A percentile compares a stretch with the other conserved stretches of the same genome.
Evolutionary conservation across 2,329 filamentous ascomycete species (phyloP).

Genomic region (Ophiostoma piceae): DNA sequence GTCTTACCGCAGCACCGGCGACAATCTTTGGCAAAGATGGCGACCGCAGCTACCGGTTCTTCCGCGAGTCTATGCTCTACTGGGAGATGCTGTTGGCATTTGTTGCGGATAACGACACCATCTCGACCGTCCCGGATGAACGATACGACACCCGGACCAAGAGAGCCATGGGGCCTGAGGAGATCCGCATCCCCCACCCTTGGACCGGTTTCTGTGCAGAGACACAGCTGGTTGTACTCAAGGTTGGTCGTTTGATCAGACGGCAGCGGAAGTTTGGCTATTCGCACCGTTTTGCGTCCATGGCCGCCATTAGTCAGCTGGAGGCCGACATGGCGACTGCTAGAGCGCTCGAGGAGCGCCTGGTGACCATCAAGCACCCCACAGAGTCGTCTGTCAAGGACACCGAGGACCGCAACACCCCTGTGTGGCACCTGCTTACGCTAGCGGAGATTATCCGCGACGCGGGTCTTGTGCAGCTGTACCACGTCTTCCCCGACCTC

Average conservation of each 20-base stretch:
- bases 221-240: conserved; percentile 41
- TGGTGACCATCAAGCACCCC: conserved; percentile 44
- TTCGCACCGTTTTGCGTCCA: conserved; percentile 35
- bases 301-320: conserved; percentile 29
- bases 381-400: conserved; percentile 44
- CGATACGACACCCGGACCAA: neutral
- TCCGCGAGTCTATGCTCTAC: conserved; percentile 51
- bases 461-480: conserved; percentile 49
- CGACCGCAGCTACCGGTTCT: conserved; percentile 39
- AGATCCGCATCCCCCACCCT: conserved; percentile 40
- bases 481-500: conserved; percentile 49
- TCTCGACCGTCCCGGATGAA: conserved; percentile 34
- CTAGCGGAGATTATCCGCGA: conserved; percentile 50
- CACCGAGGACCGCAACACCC: conserved; percentile 48
- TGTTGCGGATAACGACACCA: conserved; percentile 41
- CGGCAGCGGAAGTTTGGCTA: conserved; percentile 34
- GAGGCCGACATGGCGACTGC: conserved; percentile 36
- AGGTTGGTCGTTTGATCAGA: conserved; percentile 42
- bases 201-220: conserved; percentile 46
- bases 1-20: conserved; percentile 32
- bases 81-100: conserved; percentile 57
- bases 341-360: conserved; percentile 42
- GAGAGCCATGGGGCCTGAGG: conserved; percentile 15
- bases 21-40: conserved; percentile 35
- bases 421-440: conserved; percentile 48